These are phyloP conservation scores for Pezicula carpinea DNA, from an alignment of 2,329 filamentous ascomycete species.

Conservation along the genomic window DNA sequence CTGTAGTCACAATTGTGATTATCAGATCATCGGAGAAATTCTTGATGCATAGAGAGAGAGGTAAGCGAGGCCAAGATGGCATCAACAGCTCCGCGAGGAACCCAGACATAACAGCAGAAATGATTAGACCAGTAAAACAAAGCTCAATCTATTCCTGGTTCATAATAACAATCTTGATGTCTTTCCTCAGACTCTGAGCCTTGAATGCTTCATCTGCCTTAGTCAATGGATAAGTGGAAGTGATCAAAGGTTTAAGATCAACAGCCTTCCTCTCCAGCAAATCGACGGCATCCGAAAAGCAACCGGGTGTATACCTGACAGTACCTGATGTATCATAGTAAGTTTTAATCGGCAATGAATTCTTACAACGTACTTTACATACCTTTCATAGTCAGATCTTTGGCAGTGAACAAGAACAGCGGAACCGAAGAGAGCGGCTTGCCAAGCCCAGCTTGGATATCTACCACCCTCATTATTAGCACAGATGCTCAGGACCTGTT, in stretches of 20 bases:
- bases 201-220: slow-evolving; percentile 17
- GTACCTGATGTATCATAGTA: slow-evolving; percentile 6
- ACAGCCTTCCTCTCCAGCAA: slow-evolving; percentile 17
- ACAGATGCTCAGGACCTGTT: background rate
- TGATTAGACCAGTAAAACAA: background rate
- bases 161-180: slow-evolving; percentile 22
- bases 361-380: background rate
- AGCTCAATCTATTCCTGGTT: slow-evolving; percentile 16
- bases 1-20: no score
- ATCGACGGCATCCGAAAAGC: slow-evolving; percentile 22
- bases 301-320: slow-evolving; percentile 23
- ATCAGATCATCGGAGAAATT: no score
- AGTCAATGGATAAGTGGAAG: slow-evolving; percentile 20
- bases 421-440: slow-evolving; percentile 16
- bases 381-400: slow-evolving; percentile 22
- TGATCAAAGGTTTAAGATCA: slow-evolving; percentile 23
- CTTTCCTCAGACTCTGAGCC: slow-evolving; percentile 15
- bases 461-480: background rate
- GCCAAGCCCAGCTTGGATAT: slow-evolving; percentile 22
- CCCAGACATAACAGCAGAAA: no score
- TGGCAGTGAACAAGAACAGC: slow-evolving; percentile 20
- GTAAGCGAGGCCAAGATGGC: no score
- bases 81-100: no score
- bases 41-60: no score
- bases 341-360: background rate